These are phyloP conservation scores for Gentiana dahurica DNA, from an alignment of 257 asterid species.

Conservation along the genomic window DNA sequence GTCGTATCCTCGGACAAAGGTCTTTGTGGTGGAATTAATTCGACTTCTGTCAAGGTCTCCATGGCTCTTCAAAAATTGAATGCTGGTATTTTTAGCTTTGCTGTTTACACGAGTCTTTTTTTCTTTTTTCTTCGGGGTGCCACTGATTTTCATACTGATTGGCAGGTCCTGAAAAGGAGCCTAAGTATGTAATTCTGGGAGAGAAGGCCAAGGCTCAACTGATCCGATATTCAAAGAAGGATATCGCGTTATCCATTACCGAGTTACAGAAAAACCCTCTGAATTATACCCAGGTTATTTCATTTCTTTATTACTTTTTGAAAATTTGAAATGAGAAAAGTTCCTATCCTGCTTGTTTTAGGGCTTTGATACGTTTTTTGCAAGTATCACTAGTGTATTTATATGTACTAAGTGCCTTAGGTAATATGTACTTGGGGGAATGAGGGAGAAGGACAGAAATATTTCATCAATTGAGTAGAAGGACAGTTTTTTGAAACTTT, in stretches of 20 bases:
- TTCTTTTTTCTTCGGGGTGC: conserved; percentile 1
- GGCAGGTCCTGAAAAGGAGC: conserved; percentile 80
- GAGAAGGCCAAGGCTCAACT: conserved; percentile 97
- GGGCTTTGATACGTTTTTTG: too few relatives aligned
- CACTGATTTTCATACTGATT: conserved; percentile 4
- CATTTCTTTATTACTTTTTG: not conserved
- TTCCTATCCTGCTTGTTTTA: too few relatives aligned
- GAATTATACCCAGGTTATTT: conserved; percentile 84
- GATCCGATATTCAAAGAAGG: conserved; percentile 72
- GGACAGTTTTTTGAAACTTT: too few relatives aligned
- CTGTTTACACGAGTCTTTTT: conserved; percentile 1
- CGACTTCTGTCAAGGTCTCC: conserved; percentile 91
- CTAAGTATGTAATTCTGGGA: conserved; percentile 75
- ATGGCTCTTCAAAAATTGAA: conserved; percentile 58
- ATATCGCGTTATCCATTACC: conserved; percentile 52
- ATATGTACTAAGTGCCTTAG: not conserved
- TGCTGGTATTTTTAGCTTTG: conserved; percentile 37
- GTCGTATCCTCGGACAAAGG: conserved; percentile 92
- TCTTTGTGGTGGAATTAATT: conserved; percentile 98
- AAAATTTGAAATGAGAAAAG: not conserved
- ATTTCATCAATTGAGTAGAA: too few relatives aligned
- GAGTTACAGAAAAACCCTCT: conserved; percentile 94
- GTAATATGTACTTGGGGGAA: not conserved
- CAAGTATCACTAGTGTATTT: not conserved
- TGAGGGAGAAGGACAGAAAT: too few relatives aligned